Conservation (phyloP, 176 grass and related monocot genomes). For the Zea mays region Zm-B73-REFERENCE-NAM-5.0 NC_050096.1:109092001-109092500, state of each 20-base stretch:
- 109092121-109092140: no score
- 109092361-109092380: constrained; percentile 70
- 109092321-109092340: constrained; percentile 16
- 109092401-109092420: constrained; percentile 36
- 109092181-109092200: neutral
- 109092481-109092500: constrained; percentile 33
- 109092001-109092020: neutral
- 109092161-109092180: no score
- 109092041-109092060: no score
- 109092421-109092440: constrained; percentile 28
- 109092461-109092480: constrained; percentile 35
- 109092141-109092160: no score
- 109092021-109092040: no score
- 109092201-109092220: neutral
- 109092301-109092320: neutral
- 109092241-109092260: neutral
- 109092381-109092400: constrained; percentile 77
- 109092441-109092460: constrained; percentile 65
- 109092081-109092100: no score
- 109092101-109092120: no score
- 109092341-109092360: constrained; percentile 48
- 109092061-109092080: no score
- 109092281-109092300: neutral
- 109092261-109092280: neutral
- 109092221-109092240: neutral